These are phyloP conservation scores for Thraustochytrium striatum DNA, from an alignment of 352 stramenopile species.

Conservation along the genomic window DNA sequence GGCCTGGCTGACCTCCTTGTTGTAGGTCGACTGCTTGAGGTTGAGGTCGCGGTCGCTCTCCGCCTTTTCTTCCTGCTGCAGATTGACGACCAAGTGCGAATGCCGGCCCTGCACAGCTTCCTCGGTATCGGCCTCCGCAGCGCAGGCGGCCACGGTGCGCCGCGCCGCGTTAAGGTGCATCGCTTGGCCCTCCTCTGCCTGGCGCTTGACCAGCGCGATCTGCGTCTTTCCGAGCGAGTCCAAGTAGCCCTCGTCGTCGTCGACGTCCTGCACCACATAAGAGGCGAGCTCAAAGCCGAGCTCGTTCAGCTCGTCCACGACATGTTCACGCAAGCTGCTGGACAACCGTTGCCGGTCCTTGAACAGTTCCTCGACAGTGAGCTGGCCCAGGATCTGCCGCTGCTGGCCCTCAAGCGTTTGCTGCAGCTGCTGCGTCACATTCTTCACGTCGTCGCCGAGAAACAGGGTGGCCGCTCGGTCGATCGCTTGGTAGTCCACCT, in stretches of 20 bases:
- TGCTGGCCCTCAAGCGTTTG: constrained; percentile 52
- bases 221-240: constrained; percentile 50
- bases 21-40: neutral
- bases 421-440: constrained; percentile 35
- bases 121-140: neutral
- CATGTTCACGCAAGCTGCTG: constrained; percentile 36
- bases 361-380: constrained; percentile 52
- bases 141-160: neutral
- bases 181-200: neutral
- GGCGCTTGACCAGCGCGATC: constrained; percentile 50
- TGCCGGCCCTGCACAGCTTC: neutral
- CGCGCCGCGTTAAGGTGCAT: neutral
- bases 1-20: constrained; percentile 20
- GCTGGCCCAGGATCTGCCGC: constrained; percentile 51
- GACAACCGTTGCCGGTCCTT: constrained; percentile 51
- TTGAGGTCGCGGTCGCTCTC: constrained; percentile 28
- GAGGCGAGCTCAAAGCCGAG: constrained; percentile 51
- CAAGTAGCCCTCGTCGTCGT: constrained; percentile 51
- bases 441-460: constrained; percentile 30
- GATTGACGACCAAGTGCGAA: neutral
- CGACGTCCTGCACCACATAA: constrained; percentile 47
- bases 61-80: neutral
- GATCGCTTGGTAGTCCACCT: constrained; percentile 34
- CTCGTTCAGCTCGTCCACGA: constrained; percentile 43
- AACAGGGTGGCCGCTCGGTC: constrained; percentile 48